Evolutionary conservation across 306 rosid species (phyloP), one percentile per base, ranked within the genome.

Genomic region (Erythrophleum fordii): DNA sequence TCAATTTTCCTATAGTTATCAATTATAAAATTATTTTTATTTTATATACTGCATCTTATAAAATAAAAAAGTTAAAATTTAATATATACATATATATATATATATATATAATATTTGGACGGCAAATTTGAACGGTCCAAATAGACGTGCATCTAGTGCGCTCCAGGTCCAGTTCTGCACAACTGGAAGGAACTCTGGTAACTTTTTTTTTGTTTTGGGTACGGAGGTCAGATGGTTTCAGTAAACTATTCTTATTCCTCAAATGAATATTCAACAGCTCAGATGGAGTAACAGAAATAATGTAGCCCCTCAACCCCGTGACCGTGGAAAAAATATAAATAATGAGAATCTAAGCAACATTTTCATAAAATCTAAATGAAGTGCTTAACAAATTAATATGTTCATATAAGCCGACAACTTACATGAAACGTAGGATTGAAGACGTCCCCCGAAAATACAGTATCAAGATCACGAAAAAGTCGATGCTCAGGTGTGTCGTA

Each of bases 401-500:
- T 37, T 73, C 48, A 44, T 60, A 20, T 61, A 71, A 44, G 5
- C 76, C 26, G 78, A 69, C 61, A 69, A 88, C 99, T 93, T 88
- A 95, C 98, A 41, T 94, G 83, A 86, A 87, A 78, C 25, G 97
- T 90, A 71, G 97, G 97, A 71, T 96, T 90, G 82, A 88, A 97
- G 83, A 86, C 90, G 87, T 96, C 98, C 45, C 79, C 94, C 44
- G 62, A 2, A 77, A 87, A 93, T 29, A 86, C 87, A 82, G 93
- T 88, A 80, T 87, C 78, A 52, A 93, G 94, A 80, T 80, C 90
- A 52, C 62, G 96, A 82, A 92, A 89, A 35, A 96, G 88, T 34
- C 97, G 90, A 87, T 96, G 99, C 85, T 93, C 89, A 5, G 99
- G 98, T 8, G 99, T 96, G 83, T 93, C 99, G 67, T 93, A 96